Evolutionary conservation across 192 early-diverging fungal genomes (phyloP).

Genomic region (Linnemannia exigua): DNA sequence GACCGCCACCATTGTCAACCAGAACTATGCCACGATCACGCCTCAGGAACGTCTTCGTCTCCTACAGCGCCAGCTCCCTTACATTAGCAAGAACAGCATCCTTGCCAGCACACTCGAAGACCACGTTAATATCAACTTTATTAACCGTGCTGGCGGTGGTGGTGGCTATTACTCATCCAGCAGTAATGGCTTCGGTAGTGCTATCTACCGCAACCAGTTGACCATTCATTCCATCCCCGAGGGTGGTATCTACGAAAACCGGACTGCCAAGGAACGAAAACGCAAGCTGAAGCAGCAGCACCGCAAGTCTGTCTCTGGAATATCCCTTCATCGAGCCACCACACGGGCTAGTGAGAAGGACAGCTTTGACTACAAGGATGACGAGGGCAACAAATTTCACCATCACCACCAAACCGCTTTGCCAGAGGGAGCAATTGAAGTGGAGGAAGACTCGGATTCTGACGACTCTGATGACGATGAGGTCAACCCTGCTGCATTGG

Average conservation of each 20-base stretch:
- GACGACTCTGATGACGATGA: conserved; percentile 9
- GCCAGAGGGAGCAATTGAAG: background rate
- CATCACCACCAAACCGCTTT: conserved; percentile 1
- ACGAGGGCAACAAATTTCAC: background rate
- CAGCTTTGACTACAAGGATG: conserved; percentile 4
- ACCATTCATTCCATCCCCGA: conserved; percentile 26
- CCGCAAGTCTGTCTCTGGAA: conserved; percentile 16
- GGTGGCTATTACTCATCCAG: background rate
- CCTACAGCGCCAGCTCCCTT: conserved; percentile 25
- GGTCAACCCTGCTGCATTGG: background rate
- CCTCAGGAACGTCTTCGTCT: conserved; percentile 24
- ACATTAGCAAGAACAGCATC: conserved; percentile 17
- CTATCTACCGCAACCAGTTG: conserved; percentile 21
- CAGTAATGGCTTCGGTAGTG: conserved; percentile 15
- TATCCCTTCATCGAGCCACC: background rate
- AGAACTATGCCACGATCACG: conserved; percentile 21
- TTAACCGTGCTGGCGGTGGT: conserved; percentile 6
- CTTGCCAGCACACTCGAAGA: conserved; percentile 27
- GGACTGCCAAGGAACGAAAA: background rate
- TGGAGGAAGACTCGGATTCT: background rate
- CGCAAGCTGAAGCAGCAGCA: conserved; percentile 7
- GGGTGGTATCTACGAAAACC: conserved; percentile 8
- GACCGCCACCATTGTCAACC: conserved; percentile 27
- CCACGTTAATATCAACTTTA: conserved; percentile 25
- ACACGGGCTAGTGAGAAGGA: background rate